Evolutionary conservation across 2,329 filamentous ascomycete species (phyloP).

Genomic region (Colletotrichum scovillei): DNA sequence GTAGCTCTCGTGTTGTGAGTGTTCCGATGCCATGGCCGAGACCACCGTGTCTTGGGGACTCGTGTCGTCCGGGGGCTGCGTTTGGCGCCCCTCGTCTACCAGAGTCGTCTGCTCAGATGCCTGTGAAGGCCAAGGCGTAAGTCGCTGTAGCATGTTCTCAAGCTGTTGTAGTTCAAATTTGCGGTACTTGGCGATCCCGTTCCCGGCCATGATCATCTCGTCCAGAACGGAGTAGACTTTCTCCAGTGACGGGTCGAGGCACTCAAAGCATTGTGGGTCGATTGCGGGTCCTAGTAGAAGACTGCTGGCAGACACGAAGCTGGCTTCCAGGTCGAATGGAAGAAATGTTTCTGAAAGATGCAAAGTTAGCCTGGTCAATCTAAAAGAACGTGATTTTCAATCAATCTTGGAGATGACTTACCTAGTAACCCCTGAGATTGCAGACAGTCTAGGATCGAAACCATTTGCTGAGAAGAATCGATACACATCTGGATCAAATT

Average conservation of each 20-base stretch:
- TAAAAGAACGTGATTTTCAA: too few species aligned
- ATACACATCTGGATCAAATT: conserved; percentile 48
- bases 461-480: conserved; percentile 47
- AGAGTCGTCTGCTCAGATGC: conserved; percentile 10
- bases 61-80: neutral
- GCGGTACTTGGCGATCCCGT: conserved; percentile 56
- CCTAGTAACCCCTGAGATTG: conserved; percentile 59
- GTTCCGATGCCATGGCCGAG: conserved; percentile 6
- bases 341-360: conserved; percentile 55
- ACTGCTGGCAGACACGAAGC: conserved; percentile 56
- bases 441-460: conserved; percentile 54
- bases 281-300: conserved; percentile 52
- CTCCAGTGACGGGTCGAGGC: conserved; percentile 49
- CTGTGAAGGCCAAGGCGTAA: conserved; percentile 33
- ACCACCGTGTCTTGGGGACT: conserved; percentile 13
- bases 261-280: conserved; percentile 48
- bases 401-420: conserved; percentile 38
- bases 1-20: conserved; percentile 30
- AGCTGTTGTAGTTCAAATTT: conserved; percentile 58
- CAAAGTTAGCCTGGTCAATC: neutral
- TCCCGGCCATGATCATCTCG: conserved; percentile 58
- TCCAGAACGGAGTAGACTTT: conserved; percentile 57
- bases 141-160: conserved; percentile 49
- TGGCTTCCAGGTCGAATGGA: conserved; percentile 58
- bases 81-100: neutral